A percentile compares a stretch with the other conserved stretches of the same genome.
Conservation (phyloP, 2,329 filamentous ascomycete genomes). For the Apiospora malaysiana region DNA sequence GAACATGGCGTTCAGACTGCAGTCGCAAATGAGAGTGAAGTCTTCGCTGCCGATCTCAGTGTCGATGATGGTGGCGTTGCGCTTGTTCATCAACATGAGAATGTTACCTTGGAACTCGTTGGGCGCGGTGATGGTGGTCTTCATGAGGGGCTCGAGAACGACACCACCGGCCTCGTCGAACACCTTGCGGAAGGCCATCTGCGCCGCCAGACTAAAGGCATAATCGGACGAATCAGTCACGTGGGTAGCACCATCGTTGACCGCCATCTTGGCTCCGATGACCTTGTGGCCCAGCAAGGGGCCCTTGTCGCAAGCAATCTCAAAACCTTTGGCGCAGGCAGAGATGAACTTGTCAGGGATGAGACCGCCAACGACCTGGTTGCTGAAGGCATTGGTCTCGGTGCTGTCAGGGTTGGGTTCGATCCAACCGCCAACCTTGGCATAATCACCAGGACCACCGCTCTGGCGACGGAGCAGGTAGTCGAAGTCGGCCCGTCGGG, state of each 20-base stretch:
- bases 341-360: conserved; percentile 96
- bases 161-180: conserved; percentile 82
- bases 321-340: conserved; percentile 95
- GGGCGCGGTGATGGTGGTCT: conserved; percentile 93
- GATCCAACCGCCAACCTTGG: conserved; percentile 88
- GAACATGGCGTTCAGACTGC: conserved; percentile 96
- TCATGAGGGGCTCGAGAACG: conserved; percentile 96
- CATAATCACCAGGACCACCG: conserved; percentile 94
- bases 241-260: conserved; percentile 96
- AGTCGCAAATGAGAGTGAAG: conserved; percentile 91
- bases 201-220: conserved; percentile 92
- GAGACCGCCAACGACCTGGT: conserved; percentile 84
- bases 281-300: conserved; percentile 93
- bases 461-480: conserved; percentile 94
- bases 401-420: conserved; percentile 76
- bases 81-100: conserved; percentile 94
- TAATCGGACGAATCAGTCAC: conserved; percentile 98
- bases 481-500: conserved; percentile 81
- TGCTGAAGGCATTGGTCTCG: conserved; percentile 81
- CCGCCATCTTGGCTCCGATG: conserved; percentile 85
- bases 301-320: conserved; percentile 80
- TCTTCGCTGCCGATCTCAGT: conserved; percentile 94
- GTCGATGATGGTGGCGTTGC: conserved; percentile 92
- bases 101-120: conserved; percentile 98
- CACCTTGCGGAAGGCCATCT: conserved; percentile 95